A percentile compares a stretch with the other conserved stretches of the same genome.
Evolutionary conservation across 257 asterid species (phyloP).

Genomic region (Rhazya stricta): DNA sequence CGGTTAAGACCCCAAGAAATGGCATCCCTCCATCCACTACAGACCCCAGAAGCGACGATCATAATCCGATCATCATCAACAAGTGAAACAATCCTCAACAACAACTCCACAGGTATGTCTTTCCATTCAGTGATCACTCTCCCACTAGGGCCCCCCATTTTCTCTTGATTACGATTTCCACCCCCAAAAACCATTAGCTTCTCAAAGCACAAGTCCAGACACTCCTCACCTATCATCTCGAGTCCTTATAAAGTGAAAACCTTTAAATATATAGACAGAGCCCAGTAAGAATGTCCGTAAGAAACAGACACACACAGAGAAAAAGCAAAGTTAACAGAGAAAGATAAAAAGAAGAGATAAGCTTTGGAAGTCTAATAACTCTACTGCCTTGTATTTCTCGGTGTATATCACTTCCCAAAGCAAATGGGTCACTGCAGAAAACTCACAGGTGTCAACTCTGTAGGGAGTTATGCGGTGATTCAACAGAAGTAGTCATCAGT

Average conservation of each 20-base stretch:
- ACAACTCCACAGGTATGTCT: slow-evolving; percentile 82
- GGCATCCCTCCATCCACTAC: slow-evolving; percentile 96
- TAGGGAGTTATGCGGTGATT: not conserved
- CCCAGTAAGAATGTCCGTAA: slow-evolving; percentile 1
- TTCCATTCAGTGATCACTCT: slow-evolving; percentile 75
- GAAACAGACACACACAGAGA: not conserved
- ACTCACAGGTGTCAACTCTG: slow-evolving; percentile 10
- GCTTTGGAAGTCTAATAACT: not conserved
- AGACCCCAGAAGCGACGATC: slow-evolving; percentile 90
- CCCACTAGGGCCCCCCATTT: slow-evolving; percentile 44
- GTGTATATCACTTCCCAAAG: slow-evolving; percentile 8
- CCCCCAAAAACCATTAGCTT: slow-evolving; percentile 50
- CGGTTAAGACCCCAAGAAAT: slow-evolving; percentile 72
- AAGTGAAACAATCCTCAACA: slow-evolving; percentile 69
- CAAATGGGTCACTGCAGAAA: not conserved
- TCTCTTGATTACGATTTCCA: slow-evolving; percentile 12
- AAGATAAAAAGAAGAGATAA: slow-evolving; percentile 8
- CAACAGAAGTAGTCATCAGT: not conserved
- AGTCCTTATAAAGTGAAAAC: slow-evolving; percentile 7
- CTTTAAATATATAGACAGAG: not conserved
- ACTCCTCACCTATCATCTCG: slow-evolving; percentile 39
- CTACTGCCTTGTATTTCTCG: too few relatives aligned
- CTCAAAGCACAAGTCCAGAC: slow-evolving; percentile 55
- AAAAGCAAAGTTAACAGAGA: not conserved
- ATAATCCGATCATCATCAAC: slow-evolving; percentile 90